Conservation (phyloP, 2,329 filamentous ascomycete genomes). For the Teratosphaeria pseudoeucalypti region DNA sequence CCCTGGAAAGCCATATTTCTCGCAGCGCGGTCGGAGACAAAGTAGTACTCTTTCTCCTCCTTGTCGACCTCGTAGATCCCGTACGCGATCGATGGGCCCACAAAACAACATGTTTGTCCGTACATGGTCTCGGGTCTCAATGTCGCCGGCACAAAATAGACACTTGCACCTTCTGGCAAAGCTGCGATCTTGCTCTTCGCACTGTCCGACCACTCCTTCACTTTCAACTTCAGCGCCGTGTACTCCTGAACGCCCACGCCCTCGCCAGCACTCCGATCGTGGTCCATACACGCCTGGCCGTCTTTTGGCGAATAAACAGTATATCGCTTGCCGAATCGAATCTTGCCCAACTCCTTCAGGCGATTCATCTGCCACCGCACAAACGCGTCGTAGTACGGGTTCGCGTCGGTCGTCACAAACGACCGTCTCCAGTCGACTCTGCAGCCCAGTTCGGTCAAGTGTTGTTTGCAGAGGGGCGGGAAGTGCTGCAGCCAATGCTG, state of each 20-base stretch:
- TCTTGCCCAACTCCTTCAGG: constrained; percentile 78
- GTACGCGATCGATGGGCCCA: constrained; percentile 81
- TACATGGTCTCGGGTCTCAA: constrained; percentile 98
- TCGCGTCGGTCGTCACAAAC: constrained; percentile 91
- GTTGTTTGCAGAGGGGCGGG: constrained; percentile 66
- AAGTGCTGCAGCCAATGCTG: constrained; percentile 87
- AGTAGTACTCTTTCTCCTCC: constrained; percentile 58
- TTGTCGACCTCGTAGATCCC: constrained; percentile 65
- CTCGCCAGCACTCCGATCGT: constrained; percentile 72
- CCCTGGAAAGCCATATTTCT: constrained; percentile 96
- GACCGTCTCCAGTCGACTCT: constrained; percentile 88
- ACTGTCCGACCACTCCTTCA: constrained; percentile 76
- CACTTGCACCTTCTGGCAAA: constrained; percentile 67
- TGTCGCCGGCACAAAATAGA: constrained; percentile 87
- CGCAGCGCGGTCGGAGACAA: constrained; percentile 72
- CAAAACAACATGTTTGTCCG: constrained; percentile 91
- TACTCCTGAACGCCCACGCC: constrained; percentile 84
- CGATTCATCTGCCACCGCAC: constrained; percentile 96
- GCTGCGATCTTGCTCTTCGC: constrained; percentile 61
- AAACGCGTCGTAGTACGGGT: constrained; percentile 93
- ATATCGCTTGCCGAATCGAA: constrained; percentile 86
- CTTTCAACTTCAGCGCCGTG: constrained; percentile 80
- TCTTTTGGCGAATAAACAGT: constrained; percentile 90
- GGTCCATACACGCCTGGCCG: constrained; percentile 77
- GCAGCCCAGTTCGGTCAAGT: constrained; percentile 74